Percentiles rank a stretch among this genome's conserved stretches.
Evolutionary conservation across 805 yeast genomes (phyloP).

Genomic region (Saccharomycopsis fibuligera): DNA sequence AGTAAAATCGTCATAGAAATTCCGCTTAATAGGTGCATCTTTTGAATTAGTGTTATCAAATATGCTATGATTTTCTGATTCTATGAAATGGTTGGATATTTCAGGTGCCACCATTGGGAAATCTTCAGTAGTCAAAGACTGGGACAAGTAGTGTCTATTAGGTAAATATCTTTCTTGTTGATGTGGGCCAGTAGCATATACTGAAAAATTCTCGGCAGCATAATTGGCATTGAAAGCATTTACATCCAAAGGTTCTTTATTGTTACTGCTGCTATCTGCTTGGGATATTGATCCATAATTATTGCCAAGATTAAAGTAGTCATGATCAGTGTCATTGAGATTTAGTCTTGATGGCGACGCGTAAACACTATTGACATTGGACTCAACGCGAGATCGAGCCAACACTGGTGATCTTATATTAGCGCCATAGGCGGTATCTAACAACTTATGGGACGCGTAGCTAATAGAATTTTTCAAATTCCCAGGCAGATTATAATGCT

Average conservation of each 20-base stretch:
- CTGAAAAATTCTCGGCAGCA: background rate
- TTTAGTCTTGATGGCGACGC: background rate
- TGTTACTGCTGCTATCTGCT: background rate
- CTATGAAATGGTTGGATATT: slow-evolving; percentile 9
- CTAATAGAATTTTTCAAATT: slow-evolving; percentile 4
- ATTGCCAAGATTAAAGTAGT: slow-evolving; percentile 5
- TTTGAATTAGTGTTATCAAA: background rate
- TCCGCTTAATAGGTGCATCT: slow-evolving; percentile 22
- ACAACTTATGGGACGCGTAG: slow-evolving; percentile 5
- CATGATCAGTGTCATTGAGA: background rate
- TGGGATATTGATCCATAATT: slow-evolving; percentile 7
- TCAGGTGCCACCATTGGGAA: slow-evolving; percentile 9
- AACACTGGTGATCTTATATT: slow-evolving; percentile 16
- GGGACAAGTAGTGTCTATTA: background rate
- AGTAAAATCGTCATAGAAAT: slow-evolving; percentile 53
- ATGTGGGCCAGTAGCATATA: background rate
- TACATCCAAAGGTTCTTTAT: too few relatives aligned
- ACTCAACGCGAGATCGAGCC: background rate
- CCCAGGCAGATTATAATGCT: too few relatives aligned
- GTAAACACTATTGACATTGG: background rate
- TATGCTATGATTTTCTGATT: slow-evolving; percentile 9
- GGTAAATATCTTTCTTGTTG: too few relatives aligned
- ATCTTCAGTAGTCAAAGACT: slow-evolving; percentile 5
- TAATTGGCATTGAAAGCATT: too few relatives aligned
- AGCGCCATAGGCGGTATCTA: slow-evolving; percentile 13